These are phyloP conservation scores for Suhomyces pyralidae DNA, from an alignment of 805 yeast species.

Conservation along the genomic window DNA sequence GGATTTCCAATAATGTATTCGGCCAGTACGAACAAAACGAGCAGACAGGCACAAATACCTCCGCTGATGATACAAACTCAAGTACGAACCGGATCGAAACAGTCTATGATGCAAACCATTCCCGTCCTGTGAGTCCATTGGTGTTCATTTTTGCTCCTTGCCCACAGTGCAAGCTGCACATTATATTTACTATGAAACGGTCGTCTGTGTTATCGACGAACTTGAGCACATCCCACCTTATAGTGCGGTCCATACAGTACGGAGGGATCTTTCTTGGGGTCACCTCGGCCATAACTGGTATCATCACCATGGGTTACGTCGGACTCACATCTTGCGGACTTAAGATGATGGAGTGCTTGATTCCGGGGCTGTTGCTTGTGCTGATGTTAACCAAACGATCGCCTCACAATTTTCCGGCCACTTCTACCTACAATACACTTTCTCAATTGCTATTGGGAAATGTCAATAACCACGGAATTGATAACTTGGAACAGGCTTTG, in stretches of 20 bases:
- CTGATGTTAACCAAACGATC: conserved; percentile 18
- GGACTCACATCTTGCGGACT: conserved; percentile 38
- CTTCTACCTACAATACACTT: background rate
- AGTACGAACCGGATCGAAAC: background rate
- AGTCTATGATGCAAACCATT: background rate
- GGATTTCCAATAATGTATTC: background rate
- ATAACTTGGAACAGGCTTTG: conserved; percentile 30
- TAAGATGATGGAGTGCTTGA: conserved; percentile 33
- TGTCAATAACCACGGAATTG: conserved; percentile 10
- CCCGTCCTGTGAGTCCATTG: background rate
- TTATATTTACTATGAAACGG: conserved; percentile 30
- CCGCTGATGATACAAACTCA: background rate
- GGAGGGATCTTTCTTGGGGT: conserved; percentile 32
- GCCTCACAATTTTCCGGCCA: background rate
- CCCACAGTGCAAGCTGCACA: conserved; percentile 40
- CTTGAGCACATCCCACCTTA: conserved; percentile 12
- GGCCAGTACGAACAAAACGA: background rate
- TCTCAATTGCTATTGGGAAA: conserved; percentile 12
- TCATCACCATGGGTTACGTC: conserved; percentile 37
- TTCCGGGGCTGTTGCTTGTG: conserved; percentile 33
- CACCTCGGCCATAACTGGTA: conserved; percentile 40
- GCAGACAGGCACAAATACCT: background rate
- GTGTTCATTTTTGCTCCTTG: conserved; percentile 28
- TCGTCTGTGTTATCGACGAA: conserved; percentile 24
- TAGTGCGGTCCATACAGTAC: conserved; percentile 24